A percentile compares a stretch with the other conserved stretches of the same genome.
Evolutionary conservation across 106 monocot genomes (phyloP).

Genomic region (Phalaenopsis equestris): DNA sequence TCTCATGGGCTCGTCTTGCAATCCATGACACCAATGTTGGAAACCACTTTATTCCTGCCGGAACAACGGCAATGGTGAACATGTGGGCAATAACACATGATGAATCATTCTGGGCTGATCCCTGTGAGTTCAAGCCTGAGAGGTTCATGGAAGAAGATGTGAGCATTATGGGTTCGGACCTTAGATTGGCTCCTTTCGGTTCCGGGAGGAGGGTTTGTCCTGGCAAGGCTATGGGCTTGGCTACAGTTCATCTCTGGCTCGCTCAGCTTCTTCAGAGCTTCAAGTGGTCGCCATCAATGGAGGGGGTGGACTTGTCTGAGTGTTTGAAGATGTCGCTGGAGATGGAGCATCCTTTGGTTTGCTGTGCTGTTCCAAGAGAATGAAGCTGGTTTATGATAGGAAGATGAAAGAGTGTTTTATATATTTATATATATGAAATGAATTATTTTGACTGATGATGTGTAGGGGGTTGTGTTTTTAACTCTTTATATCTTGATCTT

Average conservation of each 20-base stretch:
- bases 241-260: constrained; percentile 34
- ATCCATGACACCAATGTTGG: constrained; percentile 26
- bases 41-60: constrained; percentile 13
- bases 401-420: too few species aligned
- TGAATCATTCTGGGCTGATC: constrained; percentile 21
- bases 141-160: constrained; percentile 27
- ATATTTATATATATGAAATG: too few species aligned
- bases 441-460: too few species aligned
- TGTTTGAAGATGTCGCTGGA: constrained; percentile 38
- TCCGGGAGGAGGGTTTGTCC: constrained; percentile 41
- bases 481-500: too few species aligned
- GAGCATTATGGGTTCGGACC: constrained; percentile 35
- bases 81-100: constrained; percentile 44
- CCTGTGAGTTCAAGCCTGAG: constrained; percentile 28
- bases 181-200: constrained; percentile 41
- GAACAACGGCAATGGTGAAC: constrained; percentile 47
- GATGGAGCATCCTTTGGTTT: constrained; percentile 37
- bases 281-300: constrained; percentile 11
- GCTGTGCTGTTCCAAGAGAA: constrained; percentile 23
- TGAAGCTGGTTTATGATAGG: neutral
- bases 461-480: too few species aligned
- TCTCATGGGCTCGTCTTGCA: constrained; percentile 44
- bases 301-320: constrained; percentile 25
- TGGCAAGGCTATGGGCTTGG: constrained; percentile 31
- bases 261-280: constrained; percentile 37